These are phyloP conservation scores for Pleurotus ostreatus DNA, from an alignment of 768 basidiomycete species.

Conservation along the genomic window DNA sequence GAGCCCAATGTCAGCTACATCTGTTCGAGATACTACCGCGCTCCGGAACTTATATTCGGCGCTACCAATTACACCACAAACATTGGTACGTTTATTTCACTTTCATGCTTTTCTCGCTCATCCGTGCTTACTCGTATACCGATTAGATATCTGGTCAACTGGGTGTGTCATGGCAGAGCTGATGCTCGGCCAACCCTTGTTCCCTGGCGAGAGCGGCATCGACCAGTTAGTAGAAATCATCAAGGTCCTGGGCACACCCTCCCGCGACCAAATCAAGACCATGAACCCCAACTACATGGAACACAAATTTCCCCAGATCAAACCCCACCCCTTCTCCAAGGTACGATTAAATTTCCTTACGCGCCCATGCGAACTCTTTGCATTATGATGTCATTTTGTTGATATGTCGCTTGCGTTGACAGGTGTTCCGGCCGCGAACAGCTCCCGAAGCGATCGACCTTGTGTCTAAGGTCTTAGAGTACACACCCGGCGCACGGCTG, in stretches of 20 bases:
- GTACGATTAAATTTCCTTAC: slow-evolving; percentile 32
- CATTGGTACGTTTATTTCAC: slow-evolving; percentile 64
- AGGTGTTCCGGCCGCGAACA: slow-evolving; percentile 98
- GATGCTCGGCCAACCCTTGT: slow-evolving; percentile 97
- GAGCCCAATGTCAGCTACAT: slow-evolving; percentile 99
- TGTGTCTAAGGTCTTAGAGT: slow-evolving; percentile 92
- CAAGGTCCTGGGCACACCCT: slow-evolving; percentile 98
- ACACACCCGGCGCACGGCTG: slow-evolving; percentile 92
- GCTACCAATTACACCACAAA: slow-evolving; percentile 99
- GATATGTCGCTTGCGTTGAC: slow-evolving; percentile 13
- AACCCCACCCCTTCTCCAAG: slow-evolving; percentile 99
- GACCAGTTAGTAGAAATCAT: slow-evolving; percentile 99
- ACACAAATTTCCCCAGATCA: slow-evolving; percentile 99
- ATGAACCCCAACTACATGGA: slow-evolving; percentile 99
- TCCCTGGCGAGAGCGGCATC: slow-evolving; percentile 98
- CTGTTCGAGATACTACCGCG: slow-evolving; percentile 98
- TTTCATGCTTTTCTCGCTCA: neutral
- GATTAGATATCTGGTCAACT: slow-evolving; percentile 95
- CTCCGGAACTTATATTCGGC: slow-evolving; percentile 98
- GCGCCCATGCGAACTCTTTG: neutral
- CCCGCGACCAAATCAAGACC: slow-evolving; percentile 99
- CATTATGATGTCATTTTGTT: slow-evolving; percentile 8
- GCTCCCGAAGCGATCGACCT: slow-evolving; percentile 94
- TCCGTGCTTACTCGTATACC: neutral
- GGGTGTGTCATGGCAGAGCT: slow-evolving; percentile 99